These are phyloP conservation scores for Earliella scabrosa DNA, from an alignment of 1,284 basidiomycete species.

Conservation along the genomic window DNA sequence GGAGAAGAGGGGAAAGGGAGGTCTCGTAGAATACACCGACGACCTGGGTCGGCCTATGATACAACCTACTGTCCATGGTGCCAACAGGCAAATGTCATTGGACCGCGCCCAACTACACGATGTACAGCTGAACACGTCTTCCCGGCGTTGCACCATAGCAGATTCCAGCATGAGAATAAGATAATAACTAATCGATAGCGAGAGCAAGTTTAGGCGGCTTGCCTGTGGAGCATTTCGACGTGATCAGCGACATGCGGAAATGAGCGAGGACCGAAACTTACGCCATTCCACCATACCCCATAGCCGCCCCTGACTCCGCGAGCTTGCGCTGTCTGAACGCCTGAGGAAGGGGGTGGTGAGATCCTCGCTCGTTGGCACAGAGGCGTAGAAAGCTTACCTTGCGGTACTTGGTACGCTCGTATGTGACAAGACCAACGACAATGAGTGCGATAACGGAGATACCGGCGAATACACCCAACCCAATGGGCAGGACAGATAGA, in stretches of 20 bases:
- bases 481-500: constrained; percentile 77
- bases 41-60: constrained; percentile 10
- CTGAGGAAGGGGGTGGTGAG: constrained; percentile 38
- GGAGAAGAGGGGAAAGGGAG: neutral
- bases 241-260: neutral
- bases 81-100: constrained; percentile 23
- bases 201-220: constrained; percentile 26
- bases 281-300: constrained; percentile 69
- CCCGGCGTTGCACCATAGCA: constrained; percentile 7
- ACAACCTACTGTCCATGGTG: constrained; percentile 18
- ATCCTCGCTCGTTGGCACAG: neutral
- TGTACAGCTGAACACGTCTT: constrained; percentile 20
- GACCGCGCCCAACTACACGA: constrained; percentile 22
- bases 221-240: constrained; percentile 14
- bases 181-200: constrained; percentile 18
- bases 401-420: constrained; percentile 81
- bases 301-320: constrained; percentile 61
- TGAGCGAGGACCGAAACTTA: constrained; percentile 34
- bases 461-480: constrained; percentile 80
- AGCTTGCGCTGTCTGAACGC: constrained; percentile 76
- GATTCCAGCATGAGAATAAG: constrained; percentile 14
- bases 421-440: constrained; percentile 81
- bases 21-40: constrained; percentile 14
- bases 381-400: constrained; percentile 50
- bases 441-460: constrained; percentile 80